Conservation (phyloP, 768 basidiomycete species). For the Cystobasidium onofrii region DNA sequence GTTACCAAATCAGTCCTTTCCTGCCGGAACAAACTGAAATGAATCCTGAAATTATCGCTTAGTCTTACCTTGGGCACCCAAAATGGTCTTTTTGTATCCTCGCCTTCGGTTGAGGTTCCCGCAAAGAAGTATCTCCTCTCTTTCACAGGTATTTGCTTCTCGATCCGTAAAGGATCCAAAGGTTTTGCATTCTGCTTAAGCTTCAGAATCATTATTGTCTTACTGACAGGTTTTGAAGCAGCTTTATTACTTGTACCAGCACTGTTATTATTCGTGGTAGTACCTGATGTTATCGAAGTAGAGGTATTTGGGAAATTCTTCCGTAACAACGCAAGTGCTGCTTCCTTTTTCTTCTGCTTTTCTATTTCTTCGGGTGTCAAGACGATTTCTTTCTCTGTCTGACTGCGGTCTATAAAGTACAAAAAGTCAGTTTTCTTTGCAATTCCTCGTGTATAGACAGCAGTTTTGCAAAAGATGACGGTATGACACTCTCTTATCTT, state of each 20-base stretch:
- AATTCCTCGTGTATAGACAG: too few relatives aligned
- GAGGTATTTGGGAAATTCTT: slow-evolving; percentile 21
- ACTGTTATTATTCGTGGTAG: not conserved
- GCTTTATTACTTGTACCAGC: not conserved
- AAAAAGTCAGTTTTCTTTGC: too few relatives aligned
- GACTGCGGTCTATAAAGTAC: not conserved
- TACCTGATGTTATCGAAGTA: not conserved
- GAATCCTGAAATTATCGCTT: too few relatives aligned
- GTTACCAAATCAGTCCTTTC: too few relatives aligned
- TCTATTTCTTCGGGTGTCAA: not conserved
- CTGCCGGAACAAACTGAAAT: too few relatives aligned
- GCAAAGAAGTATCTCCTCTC: slow-evolving; percentile 19
- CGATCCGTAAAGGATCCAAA: slow-evolving; percentile 11
- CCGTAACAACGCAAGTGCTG: slow-evolving; percentile 5
- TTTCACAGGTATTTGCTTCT: slow-evolving; percentile 2
- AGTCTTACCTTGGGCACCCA: slow-evolving; percentile 24
- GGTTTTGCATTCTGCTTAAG: slow-evolving; percentile 24
- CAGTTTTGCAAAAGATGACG: too few relatives aligned
- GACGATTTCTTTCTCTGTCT: not conserved
- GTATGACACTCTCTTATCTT: not conserved
- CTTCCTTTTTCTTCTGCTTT: slow-evolving; percentile 17
- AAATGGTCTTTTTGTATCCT: not conserved
- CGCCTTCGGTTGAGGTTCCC: not conserved
- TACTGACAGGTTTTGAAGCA: not conserved
- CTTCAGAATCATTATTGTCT: slow-evolving; percentile 9